These are phyloP conservation scores for Leishmania guyanensis DNA, from an alignment of 208 protist genomes.

Conservation along the genomic window DNA sequence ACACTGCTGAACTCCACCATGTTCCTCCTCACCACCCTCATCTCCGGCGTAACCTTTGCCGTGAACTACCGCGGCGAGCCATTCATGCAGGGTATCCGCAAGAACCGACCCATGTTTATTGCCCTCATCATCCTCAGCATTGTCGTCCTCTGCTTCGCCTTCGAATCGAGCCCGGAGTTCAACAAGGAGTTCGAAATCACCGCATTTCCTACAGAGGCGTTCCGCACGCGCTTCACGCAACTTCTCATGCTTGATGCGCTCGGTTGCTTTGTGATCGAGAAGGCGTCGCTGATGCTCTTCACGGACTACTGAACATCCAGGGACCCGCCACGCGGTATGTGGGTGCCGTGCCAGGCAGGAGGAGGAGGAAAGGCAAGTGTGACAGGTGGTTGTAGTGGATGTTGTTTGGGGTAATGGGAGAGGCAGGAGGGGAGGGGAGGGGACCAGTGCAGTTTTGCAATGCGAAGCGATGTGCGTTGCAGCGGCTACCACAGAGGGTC, in stretches of 20 bases:
- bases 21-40: constrained; percentile 95
- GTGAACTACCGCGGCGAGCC: constrained; percentile 98
- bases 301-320: constrained; percentile 50
- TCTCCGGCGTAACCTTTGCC: constrained; percentile 96
- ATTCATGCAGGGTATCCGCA: constrained; percentile 93
- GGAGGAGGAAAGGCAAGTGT: too few species aligned
- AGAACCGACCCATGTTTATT: constrained; percentile 93
- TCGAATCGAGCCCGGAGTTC: constrained; percentile 71
- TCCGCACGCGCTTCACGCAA: constrained; percentile 73
- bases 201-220: constrained; percentile 78
- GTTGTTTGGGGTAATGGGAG: neutral
- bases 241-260: constrained; percentile 74
- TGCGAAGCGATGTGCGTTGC: neutral
- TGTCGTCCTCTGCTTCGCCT: constrained; percentile 82
- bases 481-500: neutral
- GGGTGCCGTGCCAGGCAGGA: neutral
- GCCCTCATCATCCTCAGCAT: constrained; percentile 73
- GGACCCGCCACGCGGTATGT: neutral
- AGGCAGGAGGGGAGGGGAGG: neutral
- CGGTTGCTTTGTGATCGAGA: constrained; percentile 83
- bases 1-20: constrained; percentile 97
- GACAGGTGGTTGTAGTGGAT: neutral
- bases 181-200: constrained; percentile 91
- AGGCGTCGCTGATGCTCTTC: constrained; percentile 68
- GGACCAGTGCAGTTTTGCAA: neutral